These are phyloP conservation scores for Flaveria brownii DNA, from an alignment of 129 eudicot genomes.

Conservation along the genomic window DNA sequence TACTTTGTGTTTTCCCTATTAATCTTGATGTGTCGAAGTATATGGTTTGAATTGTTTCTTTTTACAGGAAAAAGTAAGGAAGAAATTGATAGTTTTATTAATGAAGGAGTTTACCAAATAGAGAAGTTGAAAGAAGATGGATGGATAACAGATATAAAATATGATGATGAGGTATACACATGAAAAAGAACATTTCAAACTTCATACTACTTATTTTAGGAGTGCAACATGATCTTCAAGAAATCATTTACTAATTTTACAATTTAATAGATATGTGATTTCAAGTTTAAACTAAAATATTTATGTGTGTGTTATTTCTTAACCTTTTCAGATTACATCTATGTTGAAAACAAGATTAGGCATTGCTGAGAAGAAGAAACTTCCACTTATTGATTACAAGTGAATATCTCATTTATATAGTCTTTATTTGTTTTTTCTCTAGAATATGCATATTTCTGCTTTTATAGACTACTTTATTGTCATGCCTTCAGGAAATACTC, in stretches of 20 bases:
- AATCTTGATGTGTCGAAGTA: conserved; percentile 23
- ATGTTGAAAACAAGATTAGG: conserved; percentile 65
- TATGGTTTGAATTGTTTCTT: conserved; percentile 15
- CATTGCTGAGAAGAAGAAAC: conserved; percentile 57
- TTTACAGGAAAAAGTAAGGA: conserved; percentile 69
- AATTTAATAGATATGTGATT: too few relatives aligned
- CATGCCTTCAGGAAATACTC: conserved; percentile 64
- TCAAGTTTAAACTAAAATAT: conserved; percentile 33
- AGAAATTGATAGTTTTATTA: conserved; percentile 74
- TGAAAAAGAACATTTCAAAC: not conserved
- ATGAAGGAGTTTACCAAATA: conserved; percentile 79
- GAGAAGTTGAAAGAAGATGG: conserved; percentile 84
- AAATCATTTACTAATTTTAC: too few relatives aligned
- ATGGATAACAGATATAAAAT: conserved; percentile 90
- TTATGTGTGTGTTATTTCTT: not conserved
- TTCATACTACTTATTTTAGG: not conserved
- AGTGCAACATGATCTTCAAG: not conserved
- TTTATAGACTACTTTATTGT: not conserved
- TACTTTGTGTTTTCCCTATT: conserved; percentile 19
- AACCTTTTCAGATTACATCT: conserved; percentile 56
- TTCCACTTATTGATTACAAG: conserved; percentile 76
- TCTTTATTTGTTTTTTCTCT: not conserved
- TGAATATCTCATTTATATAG: conserved; percentile 23
- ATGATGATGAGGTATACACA: conserved; percentile 80
- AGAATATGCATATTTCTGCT: not conserved